Evolutionary conservation across 148 eudicot species (phyloP).

Genomic region (Euryodendron excelsum): DNA sequence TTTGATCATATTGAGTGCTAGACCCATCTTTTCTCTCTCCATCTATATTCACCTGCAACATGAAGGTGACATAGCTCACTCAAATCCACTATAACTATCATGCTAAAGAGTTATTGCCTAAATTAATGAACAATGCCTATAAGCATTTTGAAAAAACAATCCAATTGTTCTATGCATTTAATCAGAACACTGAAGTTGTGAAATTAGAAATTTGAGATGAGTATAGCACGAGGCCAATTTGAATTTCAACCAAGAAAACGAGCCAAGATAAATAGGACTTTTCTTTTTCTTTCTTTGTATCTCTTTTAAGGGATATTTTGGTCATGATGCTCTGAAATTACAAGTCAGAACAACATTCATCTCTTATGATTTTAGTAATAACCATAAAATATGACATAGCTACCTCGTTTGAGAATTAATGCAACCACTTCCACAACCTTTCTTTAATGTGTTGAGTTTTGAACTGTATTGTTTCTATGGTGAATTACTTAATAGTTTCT

Average conservation of each 20-base stretch:
- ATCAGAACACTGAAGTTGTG: background rate
- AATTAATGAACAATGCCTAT: background rate
- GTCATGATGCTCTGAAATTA: background rate
- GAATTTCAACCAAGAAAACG: constrained; percentile 10
- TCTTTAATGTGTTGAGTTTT: background rate
- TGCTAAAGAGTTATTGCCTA: background rate
- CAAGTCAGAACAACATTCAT: background rate
- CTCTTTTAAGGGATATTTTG: background rate
- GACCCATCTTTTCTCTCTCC: constrained; percentile 67
- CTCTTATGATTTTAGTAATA: background rate
- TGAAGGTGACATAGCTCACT: background rate
- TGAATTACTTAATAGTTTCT: background rate
- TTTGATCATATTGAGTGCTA: constrained; percentile 75
- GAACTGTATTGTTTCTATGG: background rate
- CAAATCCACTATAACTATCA: background rate
- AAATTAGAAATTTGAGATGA: background rate
- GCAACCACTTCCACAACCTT: background rate
- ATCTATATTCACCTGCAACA: constrained; percentile 57
- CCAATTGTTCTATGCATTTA: background rate
- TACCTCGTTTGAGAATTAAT: background rate
- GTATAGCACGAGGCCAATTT: background rate
- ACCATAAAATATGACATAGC: background rate
- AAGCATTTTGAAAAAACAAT: background rate
- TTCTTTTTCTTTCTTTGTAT: background rate
- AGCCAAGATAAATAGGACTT: background rate